phyloP scores from a whole-genome alignment of 306 rosid genomes.

The Acacia acuminata region DNA sequence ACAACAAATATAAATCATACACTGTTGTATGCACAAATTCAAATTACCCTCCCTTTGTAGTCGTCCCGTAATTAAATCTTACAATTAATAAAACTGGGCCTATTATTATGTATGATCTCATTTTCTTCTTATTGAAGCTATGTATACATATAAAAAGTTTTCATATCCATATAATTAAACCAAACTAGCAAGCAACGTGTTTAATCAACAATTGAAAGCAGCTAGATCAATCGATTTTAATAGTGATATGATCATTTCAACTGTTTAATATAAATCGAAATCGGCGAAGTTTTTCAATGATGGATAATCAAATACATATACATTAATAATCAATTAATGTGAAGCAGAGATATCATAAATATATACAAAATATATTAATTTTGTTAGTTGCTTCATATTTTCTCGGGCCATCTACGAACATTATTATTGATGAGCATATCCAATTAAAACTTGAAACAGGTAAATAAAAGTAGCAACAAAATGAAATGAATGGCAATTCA shows the following conservation, averaged over 20 bases:
- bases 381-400: constrained; percentile 30
- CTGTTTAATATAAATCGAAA: neutral
- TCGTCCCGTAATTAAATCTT: neutral
- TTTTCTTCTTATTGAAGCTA: neutral
- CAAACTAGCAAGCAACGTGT: neutral
- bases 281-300: constrained; percentile 24
- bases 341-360: neutral
- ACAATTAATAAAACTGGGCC: neutral
- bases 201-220: neutral
- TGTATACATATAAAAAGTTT: neutral
- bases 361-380: neutral
- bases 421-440: neutral
- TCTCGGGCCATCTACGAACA: constrained; percentile 18
- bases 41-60: neutral
- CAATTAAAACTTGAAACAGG: constrained; percentile 8
- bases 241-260: neutral
- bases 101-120: neutral
- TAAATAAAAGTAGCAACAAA: constrained; percentile 7
- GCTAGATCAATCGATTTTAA: neutral
- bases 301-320: neutral
- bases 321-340: constrained; percentile 15
- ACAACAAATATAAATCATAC: neutral
- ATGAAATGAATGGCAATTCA: constrained; percentile 40
- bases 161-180: neutral
- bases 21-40: neutral